A percentile compares a stretch with the other conserved stretches of the same genome.
phyloP scores from a whole-genome alignment of 345 rosid genomes.

The Anacardium occidentale region DNA sequence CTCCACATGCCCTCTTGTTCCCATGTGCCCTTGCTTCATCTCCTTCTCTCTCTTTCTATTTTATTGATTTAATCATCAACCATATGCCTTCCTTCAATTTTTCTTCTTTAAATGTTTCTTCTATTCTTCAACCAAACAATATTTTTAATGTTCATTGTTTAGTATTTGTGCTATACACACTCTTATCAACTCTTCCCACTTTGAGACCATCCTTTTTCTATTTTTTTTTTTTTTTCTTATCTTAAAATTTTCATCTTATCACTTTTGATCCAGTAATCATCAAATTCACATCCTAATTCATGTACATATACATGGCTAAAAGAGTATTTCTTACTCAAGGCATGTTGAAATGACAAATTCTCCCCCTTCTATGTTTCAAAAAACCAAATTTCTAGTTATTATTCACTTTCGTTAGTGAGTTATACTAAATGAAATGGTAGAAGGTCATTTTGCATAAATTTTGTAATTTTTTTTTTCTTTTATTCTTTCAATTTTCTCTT shows the following conservation, averaged over 20 bases:
- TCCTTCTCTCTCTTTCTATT: conserved; percentile 3
- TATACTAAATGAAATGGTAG: too few relatives aligned
- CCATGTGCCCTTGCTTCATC: conserved; percentile 67
- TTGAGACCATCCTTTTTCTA: conserved; percentile 16
- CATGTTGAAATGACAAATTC: too few relatives aligned
- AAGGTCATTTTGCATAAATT: too few relatives aligned
- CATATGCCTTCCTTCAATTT: conserved; percentile 7
- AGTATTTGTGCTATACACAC: conserved; percentile 5
- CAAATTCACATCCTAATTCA: neutral
- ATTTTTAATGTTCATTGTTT: conserved; percentile 8
- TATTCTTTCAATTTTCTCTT: too few relatives aligned
- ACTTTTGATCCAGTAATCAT: conserved; percentile 17
- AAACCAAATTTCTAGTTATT: too few relatives aligned
- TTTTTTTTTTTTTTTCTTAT: too few relatives aligned
- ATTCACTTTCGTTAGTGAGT: too few relatives aligned
- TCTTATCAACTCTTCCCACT: conserved; percentile 9
- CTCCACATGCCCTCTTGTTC: conserved; percentile 74
- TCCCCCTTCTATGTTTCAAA: too few relatives aligned
- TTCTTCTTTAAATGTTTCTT: conserved; percentile 7
- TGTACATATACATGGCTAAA: too few relatives aligned
- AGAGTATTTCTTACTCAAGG: too few relatives aligned
- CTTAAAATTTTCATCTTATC: neutral
- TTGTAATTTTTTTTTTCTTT: too few relatives aligned
- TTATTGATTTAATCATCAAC: neutral
- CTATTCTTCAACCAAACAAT: neutral